phyloP scores from a whole-genome alignment of 805 yeast species.

The Blastobotrys parvus region DNA sequence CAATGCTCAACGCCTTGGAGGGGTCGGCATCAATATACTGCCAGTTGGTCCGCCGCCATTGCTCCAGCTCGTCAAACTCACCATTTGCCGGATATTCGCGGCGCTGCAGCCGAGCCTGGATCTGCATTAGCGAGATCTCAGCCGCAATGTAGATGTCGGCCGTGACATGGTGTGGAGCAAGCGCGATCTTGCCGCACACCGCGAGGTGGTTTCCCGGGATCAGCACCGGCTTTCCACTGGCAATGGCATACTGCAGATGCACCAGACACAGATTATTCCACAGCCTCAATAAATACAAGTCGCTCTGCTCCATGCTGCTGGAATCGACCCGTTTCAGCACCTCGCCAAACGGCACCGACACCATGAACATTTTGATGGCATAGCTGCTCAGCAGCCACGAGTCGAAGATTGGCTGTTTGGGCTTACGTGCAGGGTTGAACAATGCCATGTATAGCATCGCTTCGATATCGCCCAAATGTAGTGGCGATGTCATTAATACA shows the following conservation, averaged over 20 bases:
- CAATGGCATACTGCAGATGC: constrained; percentile 44
- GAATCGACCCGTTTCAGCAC: constrained; percentile 4
- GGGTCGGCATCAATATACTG: constrained; percentile 5
- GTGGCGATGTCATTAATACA: constrained; percentile 42
- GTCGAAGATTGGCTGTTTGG: constrained; percentile 45
- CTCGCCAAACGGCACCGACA: constrained; percentile 36
- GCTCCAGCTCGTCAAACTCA: neutral
- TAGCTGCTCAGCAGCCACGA: constrained; percentile 45
- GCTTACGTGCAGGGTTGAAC: constrained; percentile 47
- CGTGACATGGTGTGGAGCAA: constrained; percentile 2
- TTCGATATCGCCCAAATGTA: constrained; percentile 53
- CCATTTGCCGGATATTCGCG: neutral
- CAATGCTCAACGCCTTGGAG: constrained; percentile 4
- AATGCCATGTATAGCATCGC: constrained; percentile 47
- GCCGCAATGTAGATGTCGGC: constrained; percentile 3
- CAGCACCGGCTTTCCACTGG: constrained; percentile 40
- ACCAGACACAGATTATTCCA: constrained; percentile 45
- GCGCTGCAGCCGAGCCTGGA: constrained; percentile 3
- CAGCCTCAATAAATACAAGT: constrained; percentile 46
- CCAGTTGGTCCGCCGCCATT: constrained; percentile 2
- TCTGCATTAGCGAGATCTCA: constrained; percentile 8
- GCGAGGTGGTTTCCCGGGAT: constrained; percentile 34
- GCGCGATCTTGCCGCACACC: constrained; percentile 27
- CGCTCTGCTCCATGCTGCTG: constrained; percentile 22
- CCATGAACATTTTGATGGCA: constrained; percentile 42